Evolutionary conservation across 2,329 filamentous ascomycete species (phyloP).

Genomic region (Epichloe festucae): DNA sequence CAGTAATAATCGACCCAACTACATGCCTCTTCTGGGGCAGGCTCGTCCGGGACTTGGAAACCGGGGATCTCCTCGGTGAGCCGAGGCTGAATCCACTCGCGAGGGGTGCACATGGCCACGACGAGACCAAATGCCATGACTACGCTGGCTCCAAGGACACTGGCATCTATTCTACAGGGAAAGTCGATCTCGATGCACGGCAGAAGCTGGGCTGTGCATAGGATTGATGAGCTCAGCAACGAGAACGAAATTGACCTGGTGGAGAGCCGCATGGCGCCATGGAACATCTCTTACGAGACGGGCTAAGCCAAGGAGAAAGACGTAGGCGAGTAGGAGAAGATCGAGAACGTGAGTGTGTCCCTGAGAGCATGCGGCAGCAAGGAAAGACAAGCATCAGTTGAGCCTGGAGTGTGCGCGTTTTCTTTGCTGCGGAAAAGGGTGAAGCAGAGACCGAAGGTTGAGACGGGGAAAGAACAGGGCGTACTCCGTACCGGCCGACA

Average conservation of each 20-base stretch:
- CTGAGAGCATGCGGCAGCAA: conserved; percentile 22
- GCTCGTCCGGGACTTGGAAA: conserved; percentile 23
- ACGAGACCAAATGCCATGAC: conserved; percentile 24
- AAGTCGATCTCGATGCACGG: conserved; percentile 28
- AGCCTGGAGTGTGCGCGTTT: too few species aligned
- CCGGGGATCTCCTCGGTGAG: conserved; percentile 25
- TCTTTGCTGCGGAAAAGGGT: too few species aligned
- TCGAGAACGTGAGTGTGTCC: conserved; percentile 24
- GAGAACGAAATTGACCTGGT: conserved; percentile 35
- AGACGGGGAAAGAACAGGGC: neutral
- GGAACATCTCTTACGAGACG: conserved; percentile 27
- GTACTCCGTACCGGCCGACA: neutral
- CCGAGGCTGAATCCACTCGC: conserved; percentile 36
- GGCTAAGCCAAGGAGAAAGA: conserved; percentile 29
- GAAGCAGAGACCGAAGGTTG: neutral
- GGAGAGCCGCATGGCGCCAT: conserved; percentile 33
- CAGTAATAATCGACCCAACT: conserved; percentile 40
- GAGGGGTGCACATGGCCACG: conserved; percentile 33
- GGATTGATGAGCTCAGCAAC: conserved; percentile 22
- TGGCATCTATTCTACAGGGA: conserved; percentile 16
- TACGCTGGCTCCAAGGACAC: conserved; percentile 22
- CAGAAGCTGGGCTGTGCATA: conserved; percentile 25
- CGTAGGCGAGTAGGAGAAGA: conserved; percentile 24
- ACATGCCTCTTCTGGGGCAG: conserved; percentile 38
- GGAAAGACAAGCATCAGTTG: conserved; percentile 19